Conservation (phyloP, 2,329 filamentous ascomycete species). For the Lojkania enalia region DNA sequence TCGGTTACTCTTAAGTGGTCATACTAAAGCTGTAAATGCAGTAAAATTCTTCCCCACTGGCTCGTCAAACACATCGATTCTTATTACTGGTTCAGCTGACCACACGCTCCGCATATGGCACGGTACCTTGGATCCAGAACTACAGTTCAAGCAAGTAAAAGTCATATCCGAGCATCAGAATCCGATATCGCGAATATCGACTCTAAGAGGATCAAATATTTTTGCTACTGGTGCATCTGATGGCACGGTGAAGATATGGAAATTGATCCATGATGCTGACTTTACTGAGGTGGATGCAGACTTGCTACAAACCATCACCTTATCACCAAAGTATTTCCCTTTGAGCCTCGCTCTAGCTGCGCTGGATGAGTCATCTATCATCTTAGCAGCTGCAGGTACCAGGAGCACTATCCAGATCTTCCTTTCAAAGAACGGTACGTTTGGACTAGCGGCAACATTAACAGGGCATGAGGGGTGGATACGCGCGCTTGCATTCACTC, state of each 20-base stretch:
- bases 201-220: constrained; percentile 49
- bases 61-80: constrained; percentile 54
- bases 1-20: constrained; percentile 69
- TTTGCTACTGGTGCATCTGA: constrained; percentile 67
- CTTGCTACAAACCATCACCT: constrained; percentile 61
- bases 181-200: constrained; percentile 68
- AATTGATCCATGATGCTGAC: constrained; percentile 50
- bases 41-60: constrained; percentile 72
- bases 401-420: constrained; percentile 81
- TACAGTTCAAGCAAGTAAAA: constrained; percentile 46
- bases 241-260: constrained; percentile 69
- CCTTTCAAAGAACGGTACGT: constrained; percentile 61
- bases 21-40: constrained; percentile 78
- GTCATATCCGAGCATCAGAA: constrained; percentile 69
- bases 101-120: constrained; percentile 70
- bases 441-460: constrained; percentile 74
- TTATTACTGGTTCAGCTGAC: constrained; percentile 83
- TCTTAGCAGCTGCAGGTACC: constrained; percentile 86
- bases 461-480: constrained; percentile 95
- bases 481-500: constrained; percentile 76
- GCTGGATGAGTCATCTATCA: constrained; percentile 60
- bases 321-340: constrained; percentile 80
- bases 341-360: constrained; percentile 70
- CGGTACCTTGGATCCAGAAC: constrained; percentile 25
- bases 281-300: constrained; percentile 28